A percentile compares a stretch with the other conserved stretches of the same genome.
Evolutionary conservation across 2,329 filamentous ascomycete genomes (phyloP).

Genomic region (Annulohypoxylon truncatum): DNA sequence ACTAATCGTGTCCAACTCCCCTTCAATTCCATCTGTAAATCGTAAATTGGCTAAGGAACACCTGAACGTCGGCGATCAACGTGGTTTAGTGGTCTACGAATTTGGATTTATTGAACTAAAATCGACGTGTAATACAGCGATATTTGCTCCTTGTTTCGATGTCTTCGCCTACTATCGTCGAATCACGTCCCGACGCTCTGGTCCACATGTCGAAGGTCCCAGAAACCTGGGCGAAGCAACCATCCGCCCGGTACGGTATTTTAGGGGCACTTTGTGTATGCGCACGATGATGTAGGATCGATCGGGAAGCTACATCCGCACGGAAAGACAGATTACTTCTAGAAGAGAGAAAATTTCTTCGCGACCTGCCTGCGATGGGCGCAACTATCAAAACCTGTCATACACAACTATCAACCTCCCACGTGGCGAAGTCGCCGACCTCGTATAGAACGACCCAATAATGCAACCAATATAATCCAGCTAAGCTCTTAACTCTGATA

Average conservation of each 20-base stretch:
- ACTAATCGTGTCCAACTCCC: constrained; percentile 1
- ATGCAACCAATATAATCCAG: constrained; percentile 38
- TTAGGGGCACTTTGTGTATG: constrained; percentile 14
- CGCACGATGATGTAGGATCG: constrained; percentile 32
- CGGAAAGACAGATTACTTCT: constrained; percentile 28
- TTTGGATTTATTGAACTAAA: constrained; percentile 30
- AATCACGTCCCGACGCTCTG: constrained; percentile 21
- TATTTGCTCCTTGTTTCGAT: constrained; percentile 7
- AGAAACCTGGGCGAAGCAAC: constrained; percentile 23
- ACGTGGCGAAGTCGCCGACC: constrained; percentile 42
- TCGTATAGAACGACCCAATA: constrained; percentile 32
- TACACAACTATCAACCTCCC: constrained; percentile 28
- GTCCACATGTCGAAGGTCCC: constrained; percentile 21
- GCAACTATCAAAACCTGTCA: constrained; percentile 35
- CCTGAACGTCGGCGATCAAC: constrained; percentile 28
- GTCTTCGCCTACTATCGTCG: constrained; percentile 6
- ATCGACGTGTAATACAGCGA: constrained; percentile 22
- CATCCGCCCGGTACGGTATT: constrained; percentile 28
- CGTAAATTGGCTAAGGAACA: constrained; percentile 3
- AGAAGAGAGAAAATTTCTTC: constrained; percentile 33
- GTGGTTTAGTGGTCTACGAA: constrained; percentile 8
- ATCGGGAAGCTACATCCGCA: constrained; percentile 34
- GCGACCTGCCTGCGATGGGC: neutral
- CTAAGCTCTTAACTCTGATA: constrained; percentile 18
- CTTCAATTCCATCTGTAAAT: constrained; percentile 3